Percentiles rank a stretch among this genome's conserved stretches.
These are phyloP conservation scores for Pichia sp. DNA, from an alignment of 1,139 yeast genomes.

Conservation along the genomic window DNA sequence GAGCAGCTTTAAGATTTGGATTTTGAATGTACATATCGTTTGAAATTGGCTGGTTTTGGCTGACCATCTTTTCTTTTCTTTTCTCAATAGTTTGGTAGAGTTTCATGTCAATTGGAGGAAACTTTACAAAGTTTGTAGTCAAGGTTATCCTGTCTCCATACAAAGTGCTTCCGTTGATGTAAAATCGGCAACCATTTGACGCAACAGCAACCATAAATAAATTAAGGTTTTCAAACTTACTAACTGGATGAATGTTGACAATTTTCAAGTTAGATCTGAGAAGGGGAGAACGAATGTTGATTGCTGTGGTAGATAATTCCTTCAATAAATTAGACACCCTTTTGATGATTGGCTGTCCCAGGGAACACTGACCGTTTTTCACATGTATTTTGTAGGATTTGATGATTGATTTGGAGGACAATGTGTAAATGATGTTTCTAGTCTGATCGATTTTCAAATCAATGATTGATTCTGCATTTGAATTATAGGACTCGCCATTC, in stretches of 20 bases:
- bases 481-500: constrained; percentile 17
- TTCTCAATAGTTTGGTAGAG: constrained; percentile 49
- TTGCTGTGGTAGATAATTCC: constrained; percentile 51
- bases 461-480: constrained; percentile 50
- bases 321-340: constrained; percentile 49
- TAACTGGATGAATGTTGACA: constrained; percentile 59
- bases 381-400: constrained; percentile 57
- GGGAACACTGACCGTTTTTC: constrained; percentile 24
- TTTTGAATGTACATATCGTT: constrained; percentile 3
- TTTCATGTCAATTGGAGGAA: constrained; percentile 68
- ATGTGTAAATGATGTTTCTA: constrained; percentile 71
- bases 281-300: constrained; percentile 32
- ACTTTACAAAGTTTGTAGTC: constrained; percentile 55
- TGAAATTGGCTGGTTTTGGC: constrained; percentile 35
- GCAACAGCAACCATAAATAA: constrained; percentile 83
- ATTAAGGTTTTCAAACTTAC: constrained; percentile 61
- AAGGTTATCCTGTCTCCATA: constrained; percentile 35
- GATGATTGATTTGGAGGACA: constrained; percentile 78
- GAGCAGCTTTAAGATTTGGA: neutral
- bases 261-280: constrained; percentile 42
- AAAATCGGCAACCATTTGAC: constrained; percentile 76
- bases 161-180: constrained; percentile 49
- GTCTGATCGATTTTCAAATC: constrained; percentile 74
- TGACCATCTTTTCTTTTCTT: constrained; percentile 35
- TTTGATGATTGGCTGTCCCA: constrained; percentile 38